Conservation (phyloP, 768 basidiomycete genomes). For the Russula vinacea region DNA sequence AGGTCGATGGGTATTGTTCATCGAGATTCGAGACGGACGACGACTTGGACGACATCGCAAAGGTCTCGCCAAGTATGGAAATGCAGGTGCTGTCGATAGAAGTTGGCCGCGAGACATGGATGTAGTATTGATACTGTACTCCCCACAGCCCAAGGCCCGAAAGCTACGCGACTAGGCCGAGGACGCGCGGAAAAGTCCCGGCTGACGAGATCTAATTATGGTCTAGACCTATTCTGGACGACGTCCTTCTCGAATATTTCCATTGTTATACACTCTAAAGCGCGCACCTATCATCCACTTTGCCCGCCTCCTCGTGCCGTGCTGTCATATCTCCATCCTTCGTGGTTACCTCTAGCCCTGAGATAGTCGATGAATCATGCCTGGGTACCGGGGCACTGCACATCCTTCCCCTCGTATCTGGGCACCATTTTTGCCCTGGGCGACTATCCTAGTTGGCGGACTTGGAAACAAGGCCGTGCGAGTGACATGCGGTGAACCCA, state of each 20-base stretch:
- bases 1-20: too few relatives aligned
- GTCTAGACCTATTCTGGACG: neutral
- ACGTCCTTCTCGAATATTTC: neutral
- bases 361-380: neutral
- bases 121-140: too few relatives aligned
- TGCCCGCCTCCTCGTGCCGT: neutral
- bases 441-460: slow-evolving; percentile 20
- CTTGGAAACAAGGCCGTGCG: slow-evolving; percentile 24
- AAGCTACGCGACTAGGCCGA: neutral
- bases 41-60: too few relatives aligned
- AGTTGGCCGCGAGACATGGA: too few relatives aligned
- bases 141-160: neutral
- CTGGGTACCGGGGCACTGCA: neutral
- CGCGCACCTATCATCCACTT: neutral
- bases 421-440: neutral
- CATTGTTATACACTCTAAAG: neutral
- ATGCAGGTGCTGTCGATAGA: too few relatives aligned
- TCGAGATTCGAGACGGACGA: too few relatives aligned
- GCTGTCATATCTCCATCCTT: neutral
- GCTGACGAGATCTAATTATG: too few relatives aligned
- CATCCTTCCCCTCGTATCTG: neutral
- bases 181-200: neutral
- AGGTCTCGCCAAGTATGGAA: too few relatives aligned
- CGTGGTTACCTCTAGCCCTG: neutral
- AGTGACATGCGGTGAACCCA: neutral